Base-by-base conservation (phyloP, 352 stramenopile species). In the Globisporangium barbulae region DNA sequence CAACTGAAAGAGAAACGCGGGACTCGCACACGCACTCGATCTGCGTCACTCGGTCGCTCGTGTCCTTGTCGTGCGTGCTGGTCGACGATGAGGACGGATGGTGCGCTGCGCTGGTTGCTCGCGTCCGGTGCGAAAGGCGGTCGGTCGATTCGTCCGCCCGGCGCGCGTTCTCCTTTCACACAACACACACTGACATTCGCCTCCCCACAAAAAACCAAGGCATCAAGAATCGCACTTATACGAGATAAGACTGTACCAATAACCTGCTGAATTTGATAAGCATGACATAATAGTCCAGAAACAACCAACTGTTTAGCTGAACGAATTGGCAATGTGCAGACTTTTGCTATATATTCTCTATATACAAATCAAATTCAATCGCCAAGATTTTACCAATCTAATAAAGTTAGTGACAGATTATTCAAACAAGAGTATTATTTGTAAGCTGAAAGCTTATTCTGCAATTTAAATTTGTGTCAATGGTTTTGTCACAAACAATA, bases 161-260 rank as follows among this genome's bases (percentile, higher is more conserved):
- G 31, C 52, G 52, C 17, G 15, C 52, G 52, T 58, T 58, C 35
- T 53, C 22, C 55, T 61, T 56, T 56, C 42, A 21, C 41, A 42
- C 21, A 22, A 19, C 37, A 42, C 21, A 22, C 53, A 22, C 54
- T 37, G 54, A 44, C 54, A 61, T 61, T 52, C 48, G 53, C 35
- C 59, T 61, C 52, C 53, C 52, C 44, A 63, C 50, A 59, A 50
- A 63, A 48, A 53, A 49, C 21, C 44, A 60, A 64, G 37, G 12
- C 35, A 52, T 8, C 30, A 44, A 6, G 30, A 56, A 56, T 15
- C 42, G 42, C 17, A 48, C 42, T 48, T 48, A 22, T 22, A 19
- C 12, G 17, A 12, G 7, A 5, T 8, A 5, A 3, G 5, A 48
- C 0, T 48, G 42, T 48, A 48, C 9, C 0, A 22, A 12, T 12